These are phyloP conservation scores for Perilla frutescens DNA, from an alignment of 257 asterid species.

Conservation along the genomic window DNA sequence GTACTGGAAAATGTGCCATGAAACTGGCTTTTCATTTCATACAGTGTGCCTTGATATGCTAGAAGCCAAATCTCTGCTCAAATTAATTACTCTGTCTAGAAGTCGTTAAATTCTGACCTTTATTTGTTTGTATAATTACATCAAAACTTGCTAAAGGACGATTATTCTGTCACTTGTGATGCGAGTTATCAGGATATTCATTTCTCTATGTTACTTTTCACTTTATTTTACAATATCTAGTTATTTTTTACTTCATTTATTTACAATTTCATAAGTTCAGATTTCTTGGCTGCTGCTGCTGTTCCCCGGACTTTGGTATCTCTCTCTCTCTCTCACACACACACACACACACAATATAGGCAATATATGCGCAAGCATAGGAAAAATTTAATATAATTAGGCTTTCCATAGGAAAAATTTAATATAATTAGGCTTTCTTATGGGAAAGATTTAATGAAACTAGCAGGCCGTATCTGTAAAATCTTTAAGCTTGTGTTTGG, in stretches of 20 bases:
- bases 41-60: background rate
- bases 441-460: no score
- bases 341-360: no score
- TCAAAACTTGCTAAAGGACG: background rate
- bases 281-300: no score
- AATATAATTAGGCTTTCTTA: no score
- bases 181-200: background rate
- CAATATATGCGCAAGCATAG: no score
- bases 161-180: constrained; percentile 8
- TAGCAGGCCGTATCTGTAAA: no score
- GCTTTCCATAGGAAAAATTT: no score
- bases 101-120: constrained; percentile 17
- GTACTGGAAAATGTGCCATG: constrained; percentile 30
- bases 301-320: no score
- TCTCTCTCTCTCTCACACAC: no score
- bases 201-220: background rate
- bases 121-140: background rate
- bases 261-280: background rate
- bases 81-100: background rate
- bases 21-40: constrained; percentile 7
- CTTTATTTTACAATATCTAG: background rate
- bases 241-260: background rate
- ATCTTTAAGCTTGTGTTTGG: no score
- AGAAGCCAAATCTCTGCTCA: background rate
- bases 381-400: no score